Conservation (phyloP, 176 grass and related monocot genomes). For the Bothriochloa decipiens region DNA sequence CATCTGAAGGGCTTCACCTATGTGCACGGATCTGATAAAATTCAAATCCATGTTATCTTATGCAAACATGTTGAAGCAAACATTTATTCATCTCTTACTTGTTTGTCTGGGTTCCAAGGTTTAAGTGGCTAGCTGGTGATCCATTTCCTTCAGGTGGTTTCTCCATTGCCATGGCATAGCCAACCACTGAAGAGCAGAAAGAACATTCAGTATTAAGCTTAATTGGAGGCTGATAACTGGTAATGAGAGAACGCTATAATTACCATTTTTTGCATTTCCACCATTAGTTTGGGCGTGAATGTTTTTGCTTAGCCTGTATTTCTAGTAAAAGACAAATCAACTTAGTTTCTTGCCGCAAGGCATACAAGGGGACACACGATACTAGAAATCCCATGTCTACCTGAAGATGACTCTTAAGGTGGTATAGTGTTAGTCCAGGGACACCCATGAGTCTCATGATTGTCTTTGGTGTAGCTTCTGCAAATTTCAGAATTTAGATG, state of each 20-base stretch:
- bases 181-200: conserved; percentile 52
- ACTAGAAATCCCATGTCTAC: conserved; percentile 54
- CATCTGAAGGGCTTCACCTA: conserved; percentile 97
- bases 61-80: conserved; percentile 36
- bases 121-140: conserved; percentile 53
- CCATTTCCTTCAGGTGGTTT: conserved; percentile 69
- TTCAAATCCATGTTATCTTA: conserved; percentile 38
- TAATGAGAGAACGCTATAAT: conserved; percentile 13
- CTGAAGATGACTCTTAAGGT: conserved; percentile 99
- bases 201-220: conserved; percentile 33
- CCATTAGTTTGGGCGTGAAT: conserved; percentile 63
- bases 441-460: conserved; percentile 96
- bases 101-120: conserved; percentile 62
- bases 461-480: conserved; percentile 96
- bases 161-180: conserved; percentile 57
- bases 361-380: conserved; percentile 10
- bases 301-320: conserved; percentile 98
- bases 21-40: conserved; percentile 80
- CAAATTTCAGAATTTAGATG: conserved; percentile 30
- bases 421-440: conserved; percentile 93
- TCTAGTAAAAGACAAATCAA: conserved; percentile 60
- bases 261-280: conserved; percentile 74
- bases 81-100: conserved; percentile 66
- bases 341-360: conserved; percentile 46
- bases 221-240: conserved; percentile 19